Base-by-base conservation (phyloP, 805 yeast genomes). In the Metschnikowia reukaufii region DNA sequence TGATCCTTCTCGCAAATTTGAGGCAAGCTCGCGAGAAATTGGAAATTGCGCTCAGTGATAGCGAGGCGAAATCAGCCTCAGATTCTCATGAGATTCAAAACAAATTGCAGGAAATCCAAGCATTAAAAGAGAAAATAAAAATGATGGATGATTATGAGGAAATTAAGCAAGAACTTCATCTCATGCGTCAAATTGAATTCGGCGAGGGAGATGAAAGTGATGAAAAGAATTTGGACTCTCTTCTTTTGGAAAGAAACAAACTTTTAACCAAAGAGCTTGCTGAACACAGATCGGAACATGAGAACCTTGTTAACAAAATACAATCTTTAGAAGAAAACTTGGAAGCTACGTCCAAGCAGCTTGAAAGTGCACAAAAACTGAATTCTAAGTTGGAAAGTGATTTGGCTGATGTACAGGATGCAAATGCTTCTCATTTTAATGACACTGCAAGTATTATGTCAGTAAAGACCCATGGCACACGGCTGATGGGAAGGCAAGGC, bases 301-400 rank as follows among this genome's bases (percentile, higher is more conserved):
- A 76, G 27, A 75, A 73, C 15, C 63, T 80, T 35, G 60, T 55
- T 2, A 65, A 65, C 12, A 68, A 72, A 49, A 69, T 79, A n/a
- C 55, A 58, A 0, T 50, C 58, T n/a, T 63, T 84, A 42, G 73
- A 76, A 45, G 29, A 48, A 1, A 61, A 74, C 38, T 50, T 82
- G 7, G 49, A 57, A 6, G 59, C 56, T 0, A 52, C 72, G 6
- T 59, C 61, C 5, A 49, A 59, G 9, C 79, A 80, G 49, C 58
- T 82, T 12, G 66, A 61, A 3, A 63, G 66, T 23, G 59, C 82
- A 31, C 71, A 72, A 31, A 56, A 65, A 20, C 63, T 80, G 43
- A 88, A 86, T 57, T 62, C 67, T 16, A 81, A 80, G 60, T 72
- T 94, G 41, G 98, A 94, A 63, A 70, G 75, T 21, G 98, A 92